Percentiles rank a stretch among this genome's conserved stretches.
Conservation (phyloP, 1,139 yeast species). For the Pichia sp. region DNA sequence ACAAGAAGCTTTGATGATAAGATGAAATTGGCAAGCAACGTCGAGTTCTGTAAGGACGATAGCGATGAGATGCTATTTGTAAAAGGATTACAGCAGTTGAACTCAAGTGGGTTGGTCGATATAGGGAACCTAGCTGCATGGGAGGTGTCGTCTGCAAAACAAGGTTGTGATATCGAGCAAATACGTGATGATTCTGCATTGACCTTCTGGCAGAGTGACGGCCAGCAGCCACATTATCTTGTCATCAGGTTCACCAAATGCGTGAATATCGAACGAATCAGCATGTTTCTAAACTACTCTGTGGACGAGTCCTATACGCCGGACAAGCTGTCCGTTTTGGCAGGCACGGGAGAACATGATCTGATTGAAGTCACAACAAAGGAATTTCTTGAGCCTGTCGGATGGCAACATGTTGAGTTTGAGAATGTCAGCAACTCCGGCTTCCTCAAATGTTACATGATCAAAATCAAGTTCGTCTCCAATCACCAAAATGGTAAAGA, state of each 20-base stretch:
- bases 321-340: conserved; percentile 58
- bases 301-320: conserved; percentile 95
- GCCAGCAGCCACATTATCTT: conserved; percentile 82
- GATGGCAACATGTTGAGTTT: conserved; percentile 79
- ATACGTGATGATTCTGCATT: conserved; percentile 72
- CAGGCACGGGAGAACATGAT: conserved; percentile 87
- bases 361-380: conserved; percentile 67
- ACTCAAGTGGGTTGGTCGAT: conserved; percentile 47
- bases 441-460: conserved; percentile 65
- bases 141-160: conserved; percentile 75
- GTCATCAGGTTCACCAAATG: conserved; percentile 78
- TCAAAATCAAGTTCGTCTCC: conserved; percentile 64
- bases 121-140: conserved; percentile 81
- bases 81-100: neutral
- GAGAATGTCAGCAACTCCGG: conserved; percentile 55
- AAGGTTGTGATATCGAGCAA: conserved; percentile 66
- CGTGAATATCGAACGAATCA: conserved; percentile 65
- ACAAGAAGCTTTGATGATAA: neutral
- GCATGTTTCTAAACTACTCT: conserved; percentile 62
- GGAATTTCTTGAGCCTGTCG: conserved; percentile 67
- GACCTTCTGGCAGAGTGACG: conserved; percentile 94
- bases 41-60: neutral
- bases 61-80: neutral
- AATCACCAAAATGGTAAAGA: conserved; percentile 98
- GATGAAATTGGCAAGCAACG: neutral